Conservation (phyloP, 495 filamentous ascomycete genomes). For the Hypoxylon rickii region DNA sequence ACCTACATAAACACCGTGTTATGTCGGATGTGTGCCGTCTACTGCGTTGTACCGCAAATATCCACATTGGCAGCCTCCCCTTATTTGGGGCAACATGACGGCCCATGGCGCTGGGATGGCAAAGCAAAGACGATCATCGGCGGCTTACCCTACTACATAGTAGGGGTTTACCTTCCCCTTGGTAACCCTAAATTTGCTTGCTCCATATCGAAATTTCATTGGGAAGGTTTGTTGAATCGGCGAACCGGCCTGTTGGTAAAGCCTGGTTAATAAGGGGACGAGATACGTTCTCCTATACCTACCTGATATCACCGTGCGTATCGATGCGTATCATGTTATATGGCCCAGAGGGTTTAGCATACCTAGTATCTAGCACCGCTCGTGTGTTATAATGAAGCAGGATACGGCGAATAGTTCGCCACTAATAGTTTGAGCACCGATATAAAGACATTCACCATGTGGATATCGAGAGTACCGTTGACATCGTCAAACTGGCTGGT, state of each 20-base stretch:
- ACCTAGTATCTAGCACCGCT: too few species aligned
- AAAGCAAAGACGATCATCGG: conserved; percentile 14
- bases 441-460: conserved; percentile 1
- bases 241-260: conserved; percentile 1
- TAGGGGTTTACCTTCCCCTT: not conserved
- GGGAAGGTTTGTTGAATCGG: conserved; percentile 2
- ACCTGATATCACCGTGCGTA: too few species aligned
- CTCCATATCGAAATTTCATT: not conserved
- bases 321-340: too few species aligned
- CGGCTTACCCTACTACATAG: not conserved
- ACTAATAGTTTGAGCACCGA: conserved; percentile 3
- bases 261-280: too few species aligned
- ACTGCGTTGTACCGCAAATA: conserved; percentile 8
- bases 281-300: too few species aligned
- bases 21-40: conserved; percentile 35
- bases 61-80: too few species aligned
- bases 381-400: not conserved
- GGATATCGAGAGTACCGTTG: conserved; percentile 3
- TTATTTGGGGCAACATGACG: conserved; percentile 9
- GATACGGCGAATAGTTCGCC: not conserved
- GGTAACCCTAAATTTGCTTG: conserved; percentile 7
- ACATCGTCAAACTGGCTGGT: conserved; percentile 7
- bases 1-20: conserved; percentile 30
- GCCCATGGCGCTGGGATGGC: conserved; percentile 27
- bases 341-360: too few species aligned